A percentile compares a stretch with the other conserved stretches of the same genome.
Conservation (phyloP, 257 asterid genomes). For the Ajuga chamaepitys region DNA sequence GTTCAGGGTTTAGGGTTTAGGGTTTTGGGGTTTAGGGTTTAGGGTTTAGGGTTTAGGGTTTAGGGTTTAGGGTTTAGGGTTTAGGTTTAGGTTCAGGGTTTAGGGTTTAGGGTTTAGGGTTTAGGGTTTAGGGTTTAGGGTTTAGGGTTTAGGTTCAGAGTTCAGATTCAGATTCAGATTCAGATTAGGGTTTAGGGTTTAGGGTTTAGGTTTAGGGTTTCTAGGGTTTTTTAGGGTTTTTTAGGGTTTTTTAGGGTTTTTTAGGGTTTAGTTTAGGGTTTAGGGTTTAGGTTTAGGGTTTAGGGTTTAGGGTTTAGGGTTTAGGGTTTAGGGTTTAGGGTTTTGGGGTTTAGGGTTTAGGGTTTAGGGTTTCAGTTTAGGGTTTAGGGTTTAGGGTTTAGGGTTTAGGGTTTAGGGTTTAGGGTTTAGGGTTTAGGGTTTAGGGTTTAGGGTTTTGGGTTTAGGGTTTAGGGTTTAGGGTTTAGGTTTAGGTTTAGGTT, state of each 20-base stretch:
- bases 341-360: background rate
- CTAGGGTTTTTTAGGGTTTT: too few species aligned
- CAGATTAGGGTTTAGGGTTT: conserved; percentile 16
- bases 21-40: background rate
- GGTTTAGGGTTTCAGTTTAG: background rate
- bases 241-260: too few species aligned
- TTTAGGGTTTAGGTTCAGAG: conserved; percentile 9
- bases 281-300: background rate
- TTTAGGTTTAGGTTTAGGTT: too few species aligned
- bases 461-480: background rate
- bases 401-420: background rate
- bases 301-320: background rate
- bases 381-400: too few species aligned
- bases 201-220: background rate
- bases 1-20: too few species aligned
- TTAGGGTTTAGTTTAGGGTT: too few species aligned
- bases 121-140: conserved; percentile 4
- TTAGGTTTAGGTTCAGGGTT: background rate
- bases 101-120: conserved; percentile 1
- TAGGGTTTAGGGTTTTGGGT: background rate
- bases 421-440: background rate
- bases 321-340: background rate
- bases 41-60: background rate
- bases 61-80: too few species aligned
- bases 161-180: conserved; percentile 23